Evolutionary conservation across 805 yeast genomes (phyloP), one percentile per base, ranked within the genome.

Genomic region (Novakomyces olei): DNA sequence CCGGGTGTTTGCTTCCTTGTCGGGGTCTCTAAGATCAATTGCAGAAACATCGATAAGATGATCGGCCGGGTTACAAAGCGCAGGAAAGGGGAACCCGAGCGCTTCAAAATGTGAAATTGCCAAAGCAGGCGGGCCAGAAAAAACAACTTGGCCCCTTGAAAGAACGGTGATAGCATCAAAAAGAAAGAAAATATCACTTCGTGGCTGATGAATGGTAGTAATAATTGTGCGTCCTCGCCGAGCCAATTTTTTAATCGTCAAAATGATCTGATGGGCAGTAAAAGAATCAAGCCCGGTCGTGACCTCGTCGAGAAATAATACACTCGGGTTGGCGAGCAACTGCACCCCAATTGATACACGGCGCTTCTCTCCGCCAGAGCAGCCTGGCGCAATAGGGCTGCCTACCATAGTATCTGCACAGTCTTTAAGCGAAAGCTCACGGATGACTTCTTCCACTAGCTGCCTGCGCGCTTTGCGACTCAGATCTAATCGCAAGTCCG

Each of bases 281-380:
- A 62, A 66, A 4, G 72, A 62, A 42, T 67, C 72, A 39, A 66
- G 49, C 26, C 72, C 72, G 22, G 72, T 65, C 12, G 72, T 67
- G 22, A 72, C 71, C 44, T 67, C 73, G 51, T 67, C 73, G 36
- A 68, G 50, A 44, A 69, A 67, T 23, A 62, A 44, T 35, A 68
- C 48, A 4, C 63, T 54, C 10, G 72, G 72, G 38, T 63, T 65
- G 9, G 70, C 64, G 33, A 64, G 70, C 27, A 66, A 48, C 42
- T 66, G 70, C 10, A 63, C 65, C 29, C 68, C 72, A 44, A 66
- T 64, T 2, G 69, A 61, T 34, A 66, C 47, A 39, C 64, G 56
- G 47, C 66, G 65, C 37, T 65, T 54, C 45, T 65, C 69, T 37
- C 67, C 70, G 27, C 65, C 70, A 38, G 63, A 61, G 36, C 67